Conservation (phyloP, 2,329 filamentous ascomycete species). For the Arthroderma sp. region DNA sequence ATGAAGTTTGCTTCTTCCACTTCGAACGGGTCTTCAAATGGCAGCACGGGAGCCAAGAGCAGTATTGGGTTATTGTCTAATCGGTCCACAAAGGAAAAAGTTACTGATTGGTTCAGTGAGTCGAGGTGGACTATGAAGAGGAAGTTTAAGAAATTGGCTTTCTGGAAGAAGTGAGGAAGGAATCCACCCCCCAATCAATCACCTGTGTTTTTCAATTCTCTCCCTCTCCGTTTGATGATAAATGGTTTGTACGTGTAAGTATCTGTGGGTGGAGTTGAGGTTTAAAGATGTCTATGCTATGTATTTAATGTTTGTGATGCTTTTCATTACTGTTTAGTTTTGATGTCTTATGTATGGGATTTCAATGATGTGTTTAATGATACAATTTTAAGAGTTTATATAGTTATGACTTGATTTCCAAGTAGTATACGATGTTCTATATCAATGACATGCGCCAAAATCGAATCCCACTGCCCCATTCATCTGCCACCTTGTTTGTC, state of each 20-base stretch:
- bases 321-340: neutral
- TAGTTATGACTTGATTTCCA: no score
- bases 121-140: conserved; percentile 23
- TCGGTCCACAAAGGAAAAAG: conserved; percentile 22
- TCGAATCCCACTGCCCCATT: no score
- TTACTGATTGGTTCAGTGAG: conserved; percentile 25
- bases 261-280: neutral
- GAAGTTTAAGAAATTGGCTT: conserved; percentile 23
- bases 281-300: neutral
- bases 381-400: no score
- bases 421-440: no score
- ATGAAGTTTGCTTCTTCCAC: conserved; percentile 42
- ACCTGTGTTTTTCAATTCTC: no score
- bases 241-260: neutral
- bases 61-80: conserved; percentile 8
- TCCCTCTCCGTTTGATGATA: no score
- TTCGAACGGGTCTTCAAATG: conserved; percentile 6
- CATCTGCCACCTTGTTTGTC: conserved; percentile 8
- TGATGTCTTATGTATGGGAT: neutral
- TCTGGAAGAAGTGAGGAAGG: conserved; percentile 24
- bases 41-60: conserved; percentile 8
- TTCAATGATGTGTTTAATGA: neutral
- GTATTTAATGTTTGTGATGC: neutral
- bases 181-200: no score
- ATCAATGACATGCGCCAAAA: no score